A percentile compares a stretch with the other conserved stretches of the same genome.
These are phyloP conservation scores for Quercus lobata DNA, from an alignment of 331 rosid genomes.

Conservation along the genomic window DNA sequence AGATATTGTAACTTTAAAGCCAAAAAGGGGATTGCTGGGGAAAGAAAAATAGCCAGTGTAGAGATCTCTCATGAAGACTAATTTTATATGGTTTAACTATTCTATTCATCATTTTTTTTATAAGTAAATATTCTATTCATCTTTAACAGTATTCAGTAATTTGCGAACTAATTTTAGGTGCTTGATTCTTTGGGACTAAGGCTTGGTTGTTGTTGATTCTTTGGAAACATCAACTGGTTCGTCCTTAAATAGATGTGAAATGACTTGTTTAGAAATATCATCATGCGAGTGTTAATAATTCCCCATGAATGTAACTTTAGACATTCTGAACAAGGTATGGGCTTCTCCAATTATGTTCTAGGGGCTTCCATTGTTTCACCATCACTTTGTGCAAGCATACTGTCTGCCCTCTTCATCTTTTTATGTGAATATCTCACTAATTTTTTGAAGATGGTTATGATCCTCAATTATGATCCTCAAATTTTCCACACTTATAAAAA, in stretches of 20 bases:
- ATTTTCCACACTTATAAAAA: neutral
- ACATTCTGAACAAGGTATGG: neutral
- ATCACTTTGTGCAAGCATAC: neutral
- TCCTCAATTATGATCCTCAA: neutral
- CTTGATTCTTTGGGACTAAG: neutral
- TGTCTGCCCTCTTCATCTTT: neutral
- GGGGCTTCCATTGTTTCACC: neutral
- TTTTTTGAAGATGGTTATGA: neutral
- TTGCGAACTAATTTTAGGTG: neutral
- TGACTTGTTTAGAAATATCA: neutral
- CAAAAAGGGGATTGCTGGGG: neutral
- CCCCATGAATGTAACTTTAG: neutral
- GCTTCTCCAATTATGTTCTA: neutral
- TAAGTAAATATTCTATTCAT: neutral
- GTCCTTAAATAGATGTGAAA: neutral
- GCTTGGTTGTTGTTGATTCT: neutral
- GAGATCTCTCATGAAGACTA: neutral
- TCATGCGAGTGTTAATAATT: neutral
- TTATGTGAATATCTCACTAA: neutral
- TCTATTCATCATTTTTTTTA: neutral
- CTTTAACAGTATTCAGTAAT: neutral
- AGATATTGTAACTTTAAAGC: too few relatives aligned
- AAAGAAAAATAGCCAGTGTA: neutral
- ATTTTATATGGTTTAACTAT: neutral
- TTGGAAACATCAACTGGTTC: neutral